Percentiles rank a stretch among this genome's conserved stretches.
These are phyloP conservation scores for Naegleria fowleri DNA, from an alignment of 208 protist genomes.

Conservation along the genomic window DNA sequence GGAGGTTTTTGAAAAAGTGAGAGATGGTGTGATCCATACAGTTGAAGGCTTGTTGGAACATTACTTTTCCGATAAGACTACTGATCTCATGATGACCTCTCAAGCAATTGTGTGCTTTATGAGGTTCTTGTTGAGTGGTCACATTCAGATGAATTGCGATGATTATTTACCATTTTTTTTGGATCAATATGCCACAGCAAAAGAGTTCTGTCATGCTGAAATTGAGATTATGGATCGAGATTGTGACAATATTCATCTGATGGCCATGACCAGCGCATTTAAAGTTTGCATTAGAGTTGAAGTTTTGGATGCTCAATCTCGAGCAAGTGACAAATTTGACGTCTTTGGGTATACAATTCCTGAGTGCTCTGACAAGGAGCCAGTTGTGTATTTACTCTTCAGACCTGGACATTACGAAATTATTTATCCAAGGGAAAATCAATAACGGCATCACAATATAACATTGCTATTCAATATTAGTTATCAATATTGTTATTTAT, in stretches of 20 bases:
- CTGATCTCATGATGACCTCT: not conserved
- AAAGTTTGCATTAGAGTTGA: not conserved
- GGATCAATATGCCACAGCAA: not conserved
- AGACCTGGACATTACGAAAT: conserved; percentile 14
- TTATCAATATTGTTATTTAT: too few species aligned
- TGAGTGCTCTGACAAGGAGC: not conserved
- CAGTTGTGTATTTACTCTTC: not conserved
- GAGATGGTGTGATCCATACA: not conserved
- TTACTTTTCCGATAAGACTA: not conserved
- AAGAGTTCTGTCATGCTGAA: not conserved
- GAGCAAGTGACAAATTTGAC: not conserved
- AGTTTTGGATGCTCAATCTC: not conserved
- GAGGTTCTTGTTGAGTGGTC: not conserved
- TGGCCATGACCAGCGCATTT: not conserved
- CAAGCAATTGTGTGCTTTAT: not conserved
- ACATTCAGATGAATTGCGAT: not conserved
- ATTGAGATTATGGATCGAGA: not conserved
- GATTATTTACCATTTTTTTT: not conserved
- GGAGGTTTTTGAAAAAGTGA: not conserved
- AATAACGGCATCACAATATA: not conserved
- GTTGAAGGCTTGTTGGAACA: not conserved
- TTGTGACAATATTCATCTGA: not conserved
- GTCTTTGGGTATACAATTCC: not conserved
- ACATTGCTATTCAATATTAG: too few species aligned
- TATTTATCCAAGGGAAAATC: not conserved